Conservation (phyloP, 768 basidiomycete species). For the Boletus huronensis region DNA sequence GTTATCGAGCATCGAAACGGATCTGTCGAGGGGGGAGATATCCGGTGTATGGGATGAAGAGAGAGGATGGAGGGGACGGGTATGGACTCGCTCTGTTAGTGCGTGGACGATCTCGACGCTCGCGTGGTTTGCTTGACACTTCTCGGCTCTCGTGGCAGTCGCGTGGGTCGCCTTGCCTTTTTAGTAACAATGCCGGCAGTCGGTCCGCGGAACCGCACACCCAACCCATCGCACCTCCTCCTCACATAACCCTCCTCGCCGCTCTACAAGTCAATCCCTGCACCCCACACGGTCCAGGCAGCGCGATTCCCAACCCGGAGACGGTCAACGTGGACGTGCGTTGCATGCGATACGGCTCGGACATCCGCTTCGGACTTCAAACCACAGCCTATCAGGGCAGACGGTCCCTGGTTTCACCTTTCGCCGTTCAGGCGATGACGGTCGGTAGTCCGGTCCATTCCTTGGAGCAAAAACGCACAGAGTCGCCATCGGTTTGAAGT, state of each 20-base stretch:
- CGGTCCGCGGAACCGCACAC: slow-evolving; percentile 3
- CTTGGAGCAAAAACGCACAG: background rate
- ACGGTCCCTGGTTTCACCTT: background rate
- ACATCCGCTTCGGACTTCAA: slow-evolving; percentile 6
- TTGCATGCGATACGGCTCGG: background rate
- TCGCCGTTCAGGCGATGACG: too few species aligned
- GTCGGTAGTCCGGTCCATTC: background rate
- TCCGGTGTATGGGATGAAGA: background rate
- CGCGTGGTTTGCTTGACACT: slow-evolving; percentile 34
- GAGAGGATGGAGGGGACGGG: slow-evolving; percentile 1
- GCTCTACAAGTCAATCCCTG: background rate
- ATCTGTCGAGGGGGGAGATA: background rate
- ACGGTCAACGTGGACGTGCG: background rate
- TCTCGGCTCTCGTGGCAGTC: slow-evolving; percentile 35
- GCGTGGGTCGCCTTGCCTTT: slow-evolving; percentile 26
- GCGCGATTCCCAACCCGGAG: background rate
- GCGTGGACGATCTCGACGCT: slow-evolving; percentile 33
- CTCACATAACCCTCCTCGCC: background rate
- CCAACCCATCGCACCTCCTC: background rate
- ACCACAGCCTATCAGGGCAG: background rate
- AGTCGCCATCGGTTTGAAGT: background rate
- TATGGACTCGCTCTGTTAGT: slow-evolving; percentile 16
- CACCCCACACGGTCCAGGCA: background rate
- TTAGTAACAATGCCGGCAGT: slow-evolving; percentile 15
- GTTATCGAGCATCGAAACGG: slow-evolving; percentile 24